These are phyloP conservation scores for Suillus decipiens DNA, from an alignment of 768 basidiomycete genomes.

Conservation along the genomic window DNA sequence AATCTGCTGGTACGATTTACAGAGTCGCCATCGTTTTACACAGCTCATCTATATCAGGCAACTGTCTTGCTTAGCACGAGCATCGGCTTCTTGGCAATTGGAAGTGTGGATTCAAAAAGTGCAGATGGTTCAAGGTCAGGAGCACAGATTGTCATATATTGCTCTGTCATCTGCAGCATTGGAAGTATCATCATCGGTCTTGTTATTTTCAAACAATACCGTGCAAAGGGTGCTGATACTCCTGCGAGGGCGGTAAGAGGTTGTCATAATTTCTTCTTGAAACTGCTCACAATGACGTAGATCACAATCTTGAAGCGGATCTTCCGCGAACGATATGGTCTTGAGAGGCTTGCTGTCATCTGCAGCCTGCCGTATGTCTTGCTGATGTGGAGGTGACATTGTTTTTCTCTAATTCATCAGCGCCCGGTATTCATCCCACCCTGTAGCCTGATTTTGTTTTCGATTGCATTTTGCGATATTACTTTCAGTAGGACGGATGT, in stretches of 20 bases:
- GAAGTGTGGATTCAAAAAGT: constrained; percentile 7
- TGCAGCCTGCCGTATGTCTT: constrained; percentile 43
- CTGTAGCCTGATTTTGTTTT: constrained; percentile 37
- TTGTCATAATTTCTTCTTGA: background rate
- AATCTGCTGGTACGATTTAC: constrained; percentile 26
- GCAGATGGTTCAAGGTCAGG: constrained; percentile 16
- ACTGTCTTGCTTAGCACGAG: constrained; percentile 28
- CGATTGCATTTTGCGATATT: constrained; percentile 30
- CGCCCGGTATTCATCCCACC: background rate
- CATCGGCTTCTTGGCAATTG: constrained; percentile 26
- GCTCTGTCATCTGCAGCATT: constrained; percentile 29
- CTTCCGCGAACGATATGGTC: constrained; percentile 24
- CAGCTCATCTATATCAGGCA: constrained; percentile 2
- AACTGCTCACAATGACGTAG: constrained; percentile 16
- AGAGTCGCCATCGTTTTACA: background rate
- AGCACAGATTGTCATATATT: constrained; percentile 28
- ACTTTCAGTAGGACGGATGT: constrained; percentile 31
- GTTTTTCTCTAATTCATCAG: background rate
- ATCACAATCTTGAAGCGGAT: constrained; percentile 30
- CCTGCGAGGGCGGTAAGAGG: constrained; percentile 29
- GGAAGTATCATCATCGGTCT: constrained; percentile 34
- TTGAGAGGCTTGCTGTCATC: constrained; percentile 40
- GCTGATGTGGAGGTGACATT: constrained; percentile 41
- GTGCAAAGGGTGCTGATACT: constrained; percentile 33
- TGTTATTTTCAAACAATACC: constrained; percentile 34